Evolutionary conservation across 345 rosid genomes (phyloP).

Genomic region (Combretum micranthum): DNA sequence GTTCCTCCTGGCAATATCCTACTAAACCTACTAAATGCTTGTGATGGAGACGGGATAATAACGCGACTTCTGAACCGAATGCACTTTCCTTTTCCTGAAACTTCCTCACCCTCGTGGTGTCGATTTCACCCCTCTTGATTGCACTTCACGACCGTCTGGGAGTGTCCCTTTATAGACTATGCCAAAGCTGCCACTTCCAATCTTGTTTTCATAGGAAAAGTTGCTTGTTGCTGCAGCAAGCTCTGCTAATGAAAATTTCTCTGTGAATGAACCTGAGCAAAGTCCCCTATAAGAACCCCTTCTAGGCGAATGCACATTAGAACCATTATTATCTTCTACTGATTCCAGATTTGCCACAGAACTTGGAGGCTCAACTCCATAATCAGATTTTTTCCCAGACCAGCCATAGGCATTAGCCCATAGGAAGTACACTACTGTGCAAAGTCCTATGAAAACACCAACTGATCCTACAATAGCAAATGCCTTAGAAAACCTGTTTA

Average conservation of each 20-base stretch:
- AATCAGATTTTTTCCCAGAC: not conserved
- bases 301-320: constrained; percentile 12
- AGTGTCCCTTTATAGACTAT: constrained; percentile 44
- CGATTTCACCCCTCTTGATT: constrained; percentile 44
- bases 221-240: constrained; percentile 34
- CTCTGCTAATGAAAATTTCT: constrained; percentile 33
- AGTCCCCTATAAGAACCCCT: constrained; percentile 18
- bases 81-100: constrained; percentile 44
- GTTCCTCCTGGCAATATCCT: constrained; percentile 55
- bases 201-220: constrained; percentile 38
- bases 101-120: constrained; percentile 13
- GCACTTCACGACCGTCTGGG: constrained; percentile 50
- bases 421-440: constrained; percentile 21
- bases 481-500: constrained; percentile 25
- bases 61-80: constrained; percentile 45
- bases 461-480: constrained; percentile 37
- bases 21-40: constrained; percentile 50
- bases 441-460: constrained; percentile 36
- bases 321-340: constrained; percentile 6
- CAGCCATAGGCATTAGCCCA: constrained; percentile 16
- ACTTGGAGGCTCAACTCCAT: not conserved
- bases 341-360: constrained; percentile 7
- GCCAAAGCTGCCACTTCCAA: constrained; percentile 61
- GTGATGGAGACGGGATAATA: constrained; percentile 48
- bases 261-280: constrained; percentile 21